A percentile compares a stretch with the other conserved stretches of the same genome.
phyloP scores from a whole-genome alignment of 495 filamentous ascomycete species.

The Polyplosphaeria fusca region DNA sequence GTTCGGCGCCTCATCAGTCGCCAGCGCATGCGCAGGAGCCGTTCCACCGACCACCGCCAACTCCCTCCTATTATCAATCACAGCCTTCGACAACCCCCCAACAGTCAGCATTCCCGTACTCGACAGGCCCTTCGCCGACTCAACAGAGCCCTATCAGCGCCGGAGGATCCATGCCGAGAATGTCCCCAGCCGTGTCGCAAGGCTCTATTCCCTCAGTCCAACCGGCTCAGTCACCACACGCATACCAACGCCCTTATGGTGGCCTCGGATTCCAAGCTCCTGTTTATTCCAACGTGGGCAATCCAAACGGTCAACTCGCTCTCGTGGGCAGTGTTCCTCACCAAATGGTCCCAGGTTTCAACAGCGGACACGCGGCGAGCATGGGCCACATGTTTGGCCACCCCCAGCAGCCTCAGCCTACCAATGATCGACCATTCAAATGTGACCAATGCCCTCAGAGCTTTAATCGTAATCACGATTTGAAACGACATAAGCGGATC shows the following conservation, averaged over 20 bases:
- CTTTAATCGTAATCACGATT: constrained; percentile 95
- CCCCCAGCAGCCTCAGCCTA: constrained; percentile 48
- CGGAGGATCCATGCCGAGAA: constrained; percentile 50
- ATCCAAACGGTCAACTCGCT: constrained; percentile 65
- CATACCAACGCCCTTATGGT: constrained; percentile 44
- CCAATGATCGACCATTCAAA: constrained; percentile 86
- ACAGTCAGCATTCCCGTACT: constrained; percentile 55
- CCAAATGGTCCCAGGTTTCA: constrained; percentile 51
- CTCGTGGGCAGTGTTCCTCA: constrained; percentile 62
- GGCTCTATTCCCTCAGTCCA: constrained; percentile 45
- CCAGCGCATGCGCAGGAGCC: constrained; percentile 60
- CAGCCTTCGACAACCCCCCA: constrained; percentile 66
- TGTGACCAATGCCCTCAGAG: constrained; percentile 89
- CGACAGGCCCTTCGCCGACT: constrained; percentile 55
- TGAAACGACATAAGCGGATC: constrained; percentile 94
- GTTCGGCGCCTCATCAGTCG: constrained; percentile 59
- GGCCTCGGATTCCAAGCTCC: constrained; percentile 55
- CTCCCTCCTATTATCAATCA: constrained; percentile 57
- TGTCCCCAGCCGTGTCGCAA: constrained; percentile 54
- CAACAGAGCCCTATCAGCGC: constrained; percentile 61
- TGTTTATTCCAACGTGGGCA: constrained; percentile 74
- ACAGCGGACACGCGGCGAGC: constrained; percentile 56
- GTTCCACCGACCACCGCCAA: constrained; percentile 61
- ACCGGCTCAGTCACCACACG: constrained; percentile 34
- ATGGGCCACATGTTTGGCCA: constrained; percentile 55